These are phyloP conservation scores for Ascochyta lentis DNA, from an alignment of 2,329 filamentous ascomycete genomes.

Conservation along the genomic window DNA sequence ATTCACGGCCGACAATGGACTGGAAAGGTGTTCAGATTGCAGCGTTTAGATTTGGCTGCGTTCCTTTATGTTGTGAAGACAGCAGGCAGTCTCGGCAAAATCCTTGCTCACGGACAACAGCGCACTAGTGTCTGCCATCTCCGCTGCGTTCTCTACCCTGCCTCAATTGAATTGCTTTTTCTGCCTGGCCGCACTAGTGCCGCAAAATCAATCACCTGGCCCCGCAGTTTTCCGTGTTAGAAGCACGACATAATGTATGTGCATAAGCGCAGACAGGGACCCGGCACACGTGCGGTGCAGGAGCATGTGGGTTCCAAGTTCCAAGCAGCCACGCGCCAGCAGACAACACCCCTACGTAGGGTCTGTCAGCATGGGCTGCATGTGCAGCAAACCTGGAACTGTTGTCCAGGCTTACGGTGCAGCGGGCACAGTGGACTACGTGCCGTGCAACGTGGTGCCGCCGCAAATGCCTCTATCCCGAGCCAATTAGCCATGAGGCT, in stretches of 20 bases:
- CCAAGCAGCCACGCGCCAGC: not conserved
- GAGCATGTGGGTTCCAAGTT: not conserved
- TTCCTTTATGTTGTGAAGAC: not conserved
- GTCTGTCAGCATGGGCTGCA: not conserved
- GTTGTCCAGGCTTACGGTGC: slow-evolving; percentile 1
- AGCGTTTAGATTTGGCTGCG: slow-evolving; percentile 2
- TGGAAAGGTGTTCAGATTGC: not conserved
- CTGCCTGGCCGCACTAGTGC: not conserved
- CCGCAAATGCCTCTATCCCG: not conserved
- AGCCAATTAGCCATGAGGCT: not conserved
- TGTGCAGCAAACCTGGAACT: not conserved
- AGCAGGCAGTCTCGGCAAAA: not conserved
- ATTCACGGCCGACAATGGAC: not conserved
- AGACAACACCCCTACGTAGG: not conserved
- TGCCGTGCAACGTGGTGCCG: slow-evolving; percentile 3
- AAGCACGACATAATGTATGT: not conserved
- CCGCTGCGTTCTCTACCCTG: not conserved
- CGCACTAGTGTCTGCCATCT: not conserved
- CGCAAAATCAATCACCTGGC: not conserved
- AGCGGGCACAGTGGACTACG: not conserved
- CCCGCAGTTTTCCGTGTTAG: not conserved
- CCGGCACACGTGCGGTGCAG: not conserved
- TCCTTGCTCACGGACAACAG: not conserved
- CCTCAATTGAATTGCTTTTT: not conserved
- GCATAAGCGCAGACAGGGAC: not conserved